Conservation (phyloP, 2,329 filamentous ascomycete genomes). For the Colletotrichum sp. region DNA sequence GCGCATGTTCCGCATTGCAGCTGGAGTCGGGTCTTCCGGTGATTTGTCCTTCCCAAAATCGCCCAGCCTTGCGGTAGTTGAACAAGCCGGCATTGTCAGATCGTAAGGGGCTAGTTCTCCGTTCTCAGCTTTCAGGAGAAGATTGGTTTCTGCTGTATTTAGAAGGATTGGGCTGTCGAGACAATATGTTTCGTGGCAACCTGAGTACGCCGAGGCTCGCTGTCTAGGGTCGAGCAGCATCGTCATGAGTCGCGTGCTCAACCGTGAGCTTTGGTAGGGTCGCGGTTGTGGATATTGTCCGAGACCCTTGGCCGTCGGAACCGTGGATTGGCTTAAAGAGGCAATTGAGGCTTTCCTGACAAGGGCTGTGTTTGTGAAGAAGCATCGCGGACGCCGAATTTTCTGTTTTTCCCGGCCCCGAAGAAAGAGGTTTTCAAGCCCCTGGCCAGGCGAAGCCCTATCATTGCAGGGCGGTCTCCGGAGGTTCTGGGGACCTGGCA, state of each 20-base stretch:
- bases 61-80: conserved; percentile 4
- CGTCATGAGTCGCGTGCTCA: conserved; percentile 14
- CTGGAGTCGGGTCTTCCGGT: neutral
- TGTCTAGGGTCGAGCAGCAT: neutral
- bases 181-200: neutral
- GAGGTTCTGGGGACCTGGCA: neutral
- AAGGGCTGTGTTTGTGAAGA: neutral
- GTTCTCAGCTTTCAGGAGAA: neutral
- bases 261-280: neutral
- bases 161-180: neutral
- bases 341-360: neutral
- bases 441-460: neutral
- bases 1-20: neutral
- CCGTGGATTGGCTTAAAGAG: neutral
- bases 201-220: neutral
- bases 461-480: neutral
- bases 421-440: neutral
- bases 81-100: neutral
- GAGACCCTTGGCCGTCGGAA: neutral
- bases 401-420: neutral
- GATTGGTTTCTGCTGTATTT: neutral
- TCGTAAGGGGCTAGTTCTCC: neutral
- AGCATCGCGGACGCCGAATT: neutral
- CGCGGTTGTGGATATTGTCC: neutral
- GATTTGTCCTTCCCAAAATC: neutral